Conservation (phyloP, 805 yeast species). For the Blastobotrys mokoenaii region DNA sequence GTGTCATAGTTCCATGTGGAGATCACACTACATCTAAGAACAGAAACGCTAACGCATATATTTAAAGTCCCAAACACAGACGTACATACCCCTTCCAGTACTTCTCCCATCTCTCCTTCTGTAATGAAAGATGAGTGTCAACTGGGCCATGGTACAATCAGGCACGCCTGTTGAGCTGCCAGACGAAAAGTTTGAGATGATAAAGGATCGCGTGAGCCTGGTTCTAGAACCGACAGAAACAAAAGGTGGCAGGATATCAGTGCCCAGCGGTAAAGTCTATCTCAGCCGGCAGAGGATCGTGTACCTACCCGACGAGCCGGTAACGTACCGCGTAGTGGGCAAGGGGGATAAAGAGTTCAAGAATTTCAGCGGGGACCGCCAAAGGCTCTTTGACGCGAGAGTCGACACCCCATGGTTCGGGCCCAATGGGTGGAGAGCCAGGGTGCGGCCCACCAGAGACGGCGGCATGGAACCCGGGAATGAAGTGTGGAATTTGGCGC, state of each 20-base stretch:
- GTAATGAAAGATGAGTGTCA: constrained; percentile 14
- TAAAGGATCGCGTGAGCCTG: background rate
- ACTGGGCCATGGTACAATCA: constrained; percentile 14
- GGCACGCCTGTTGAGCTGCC: constrained; percentile 15
- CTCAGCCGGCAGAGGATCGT: constrained; percentile 19
- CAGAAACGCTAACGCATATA: no score
- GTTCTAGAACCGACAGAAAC: background rate
- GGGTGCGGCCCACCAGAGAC: constrained; percentile 15
- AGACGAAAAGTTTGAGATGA: constrained; percentile 10
- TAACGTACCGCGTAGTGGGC: constrained; percentile 20
- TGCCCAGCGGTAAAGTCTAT: constrained; percentile 2
- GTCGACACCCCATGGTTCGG: constrained; percentile 32
- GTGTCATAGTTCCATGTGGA: no score
- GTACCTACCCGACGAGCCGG: constrained; percentile 1
- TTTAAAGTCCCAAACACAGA: no score
- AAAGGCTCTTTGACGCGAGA: constrained; percentile 14
- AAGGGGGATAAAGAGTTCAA: constrained; percentile 25
- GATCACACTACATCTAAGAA: no score
- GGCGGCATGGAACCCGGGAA: constrained; percentile 20
- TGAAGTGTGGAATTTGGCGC: constrained; percentile 19
- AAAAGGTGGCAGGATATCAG: background rate
- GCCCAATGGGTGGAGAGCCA: constrained; percentile 27
- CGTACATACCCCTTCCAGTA: no score
- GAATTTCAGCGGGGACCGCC: constrained; percentile 18
- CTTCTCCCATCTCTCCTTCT: background rate